Percentiles rank a stretch among this genome's conserved stretches.
Conservation (phyloP, 2,329 filamentous ascomycete species). For the Botrytis medusae region DNA sequence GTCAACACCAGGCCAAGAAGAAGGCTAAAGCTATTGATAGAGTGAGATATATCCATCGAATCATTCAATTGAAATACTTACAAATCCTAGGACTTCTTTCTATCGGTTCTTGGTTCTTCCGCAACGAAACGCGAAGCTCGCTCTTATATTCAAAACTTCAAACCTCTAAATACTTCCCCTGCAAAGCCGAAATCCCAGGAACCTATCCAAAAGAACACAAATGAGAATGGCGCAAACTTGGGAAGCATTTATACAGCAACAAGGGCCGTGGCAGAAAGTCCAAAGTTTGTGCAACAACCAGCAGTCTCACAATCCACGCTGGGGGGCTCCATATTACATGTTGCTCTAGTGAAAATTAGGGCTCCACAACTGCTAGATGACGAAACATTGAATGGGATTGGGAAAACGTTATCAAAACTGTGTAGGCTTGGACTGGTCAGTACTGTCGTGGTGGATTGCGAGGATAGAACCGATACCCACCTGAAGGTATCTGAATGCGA, state of each 20-base stretch:
- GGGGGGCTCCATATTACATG: slow-evolving; percentile 54
- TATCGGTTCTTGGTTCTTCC: slow-evolving; percentile 82
- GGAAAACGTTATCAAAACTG: slow-evolving; percentile 80
- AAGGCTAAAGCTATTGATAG: slow-evolving; percentile 50
- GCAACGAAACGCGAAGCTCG: slow-evolving; percentile 92
- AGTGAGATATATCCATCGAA: slow-evolving; percentile 40
- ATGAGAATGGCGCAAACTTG: slow-evolving; percentile 55
- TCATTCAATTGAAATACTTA: slow-evolving; percentile 20
- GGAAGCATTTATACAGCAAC: slow-evolving; percentile 60
- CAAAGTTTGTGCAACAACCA: slow-evolving; percentile 57
- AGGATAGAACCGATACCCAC: slow-evolving; percentile 40
- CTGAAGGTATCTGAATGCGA: slow-evolving; percentile 28
- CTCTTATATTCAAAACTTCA: slow-evolving; percentile 86
- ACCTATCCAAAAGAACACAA: slow-evolving; percentile 31
- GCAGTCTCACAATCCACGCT: slow-evolving; percentile 33
- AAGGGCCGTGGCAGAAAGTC: slow-evolving; percentile 55
- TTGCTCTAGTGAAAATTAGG: slow-evolving; percentile 84
- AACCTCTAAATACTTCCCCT: slow-evolving; percentile 43
- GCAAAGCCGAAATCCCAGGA: slow-evolving; percentile 10
- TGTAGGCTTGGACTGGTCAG: slow-evolving; percentile 78
- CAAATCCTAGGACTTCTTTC: slow-evolving; percentile 71
- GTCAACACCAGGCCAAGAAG: slow-evolving; percentile 45
- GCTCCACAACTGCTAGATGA: slow-evolving; percentile 70
- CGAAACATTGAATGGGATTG: slow-evolving; percentile 69
- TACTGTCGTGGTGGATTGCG: slow-evolving; percentile 78